Conservation (phyloP, 163 green algal species). For the Prototheca stagnorum region DNA sequence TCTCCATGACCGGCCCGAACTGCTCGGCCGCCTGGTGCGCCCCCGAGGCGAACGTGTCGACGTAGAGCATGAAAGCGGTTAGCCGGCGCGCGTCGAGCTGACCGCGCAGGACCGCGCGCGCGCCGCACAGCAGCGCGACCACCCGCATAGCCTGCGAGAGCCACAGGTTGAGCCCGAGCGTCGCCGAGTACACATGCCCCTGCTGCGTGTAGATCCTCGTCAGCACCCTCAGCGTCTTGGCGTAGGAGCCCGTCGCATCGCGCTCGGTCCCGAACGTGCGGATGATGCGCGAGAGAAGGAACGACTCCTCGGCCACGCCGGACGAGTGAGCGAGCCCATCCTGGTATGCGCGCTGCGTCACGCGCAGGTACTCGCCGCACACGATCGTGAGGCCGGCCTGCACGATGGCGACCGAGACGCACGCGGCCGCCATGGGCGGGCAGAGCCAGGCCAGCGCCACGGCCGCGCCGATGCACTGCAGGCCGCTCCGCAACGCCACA, state of each 20-base stretch:
- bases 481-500: conserved; percentile 56
- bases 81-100: conserved; percentile 50
- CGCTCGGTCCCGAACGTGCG: conserved; percentile 64
- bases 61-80: conserved; percentile 70
- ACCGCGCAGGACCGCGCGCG: conserved; percentile 34
- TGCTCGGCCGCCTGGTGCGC: conserved; percentile 63
- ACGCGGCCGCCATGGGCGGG: conserved; percentile 33
- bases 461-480: conserved; percentile 54
- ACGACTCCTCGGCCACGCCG: conserved; percentile 40
- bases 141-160: conserved; percentile 28
- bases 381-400: conserved; percentile 46
- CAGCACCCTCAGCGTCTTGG: conserved; percentile 33
- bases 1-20: conserved; percentile 52
- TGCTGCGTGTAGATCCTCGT: conserved; percentile 48
- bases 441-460: conserved; percentile 49
- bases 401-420: conserved; percentile 25
- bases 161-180: not conserved
- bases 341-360: conserved; percentile 38
- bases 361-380: conserved; percentile 46
- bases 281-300: conserved; percentile 48
- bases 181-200: conserved; percentile 3
- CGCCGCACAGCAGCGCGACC: conserved; percentile 49
- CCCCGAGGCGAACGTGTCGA: conserved; percentile 53
- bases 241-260: conserved; percentile 48
- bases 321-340: conserved; percentile 52